Conservation (phyloP, 2,329 filamentous ascomycete genomes). For the Exophiala sp. region DNA sequence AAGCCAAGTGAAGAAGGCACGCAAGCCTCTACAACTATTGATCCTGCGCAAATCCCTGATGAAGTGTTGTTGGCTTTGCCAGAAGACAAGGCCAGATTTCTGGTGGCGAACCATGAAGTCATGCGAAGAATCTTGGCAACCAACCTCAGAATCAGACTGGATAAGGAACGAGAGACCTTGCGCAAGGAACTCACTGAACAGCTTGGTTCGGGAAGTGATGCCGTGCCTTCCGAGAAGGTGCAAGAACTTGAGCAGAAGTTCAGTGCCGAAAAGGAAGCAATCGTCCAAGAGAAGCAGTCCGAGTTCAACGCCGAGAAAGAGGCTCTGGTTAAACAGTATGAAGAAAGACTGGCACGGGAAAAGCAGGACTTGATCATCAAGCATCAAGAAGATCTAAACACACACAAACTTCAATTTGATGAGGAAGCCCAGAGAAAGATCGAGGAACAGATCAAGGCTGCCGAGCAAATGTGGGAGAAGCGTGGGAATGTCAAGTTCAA, state of each 20-base stretch:
- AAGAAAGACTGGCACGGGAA: slow-evolving; percentile 38
- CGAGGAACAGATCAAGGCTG: slow-evolving; percentile 44
- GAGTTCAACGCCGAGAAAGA: slow-evolving; percentile 36
- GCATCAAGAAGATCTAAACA: slow-evolving; percentile 54
- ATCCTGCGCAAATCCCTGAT: slow-evolving; percentile 32
- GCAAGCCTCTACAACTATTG: slow-evolving; percentile 23
- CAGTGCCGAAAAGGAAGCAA: slow-evolving; percentile 18
- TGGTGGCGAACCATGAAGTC: slow-evolving; percentile 46
- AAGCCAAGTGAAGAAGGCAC: slow-evolving; percentile 23
- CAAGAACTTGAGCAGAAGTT: slow-evolving; percentile 24
- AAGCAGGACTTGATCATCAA: slow-evolving; percentile 40
- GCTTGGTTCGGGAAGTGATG: slow-evolving; percentile 8
- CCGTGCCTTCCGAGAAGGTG: slow-evolving; percentile 2
- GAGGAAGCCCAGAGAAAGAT: slow-evolving; percentile 38
- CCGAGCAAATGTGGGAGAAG: slow-evolving; percentile 61
- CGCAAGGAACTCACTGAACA: slow-evolving; percentile 33
- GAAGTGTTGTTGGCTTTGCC: slow-evolving; percentile 40
- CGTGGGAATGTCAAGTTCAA: slow-evolving; percentile 69
- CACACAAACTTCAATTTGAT: slow-evolving; percentile 54
- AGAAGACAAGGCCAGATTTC: slow-evolving; percentile 46
- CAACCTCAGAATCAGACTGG: slow-evolving; percentile 49
- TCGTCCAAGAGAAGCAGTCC: slow-evolving; percentile 39
- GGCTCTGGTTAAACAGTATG: slow-evolving; percentile 34
- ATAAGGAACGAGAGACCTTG: slow-evolving; percentile 34
- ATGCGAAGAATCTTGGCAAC: slow-evolving; percentile 48